Base-by-base conservation (phyloP, 495 filamentous ascomycete species). In the Articulospora tetracladia region DNA sequence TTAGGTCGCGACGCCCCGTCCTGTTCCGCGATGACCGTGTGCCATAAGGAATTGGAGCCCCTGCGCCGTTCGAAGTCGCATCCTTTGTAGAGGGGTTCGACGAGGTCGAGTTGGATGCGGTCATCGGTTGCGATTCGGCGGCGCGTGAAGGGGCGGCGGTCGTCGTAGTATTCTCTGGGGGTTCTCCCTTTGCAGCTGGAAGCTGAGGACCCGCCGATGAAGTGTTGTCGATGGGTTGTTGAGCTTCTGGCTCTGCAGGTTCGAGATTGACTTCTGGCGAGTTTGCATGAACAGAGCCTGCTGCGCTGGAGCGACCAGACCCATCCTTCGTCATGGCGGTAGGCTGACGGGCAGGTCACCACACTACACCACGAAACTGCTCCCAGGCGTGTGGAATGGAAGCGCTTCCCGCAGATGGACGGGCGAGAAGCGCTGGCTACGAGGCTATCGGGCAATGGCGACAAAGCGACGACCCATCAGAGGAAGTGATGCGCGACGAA, bases 21-120 rank as follows among this genome's bases (percentile, higher is more conserved):
- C 93, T 86, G 69, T 95, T 96, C 71, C 94, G 87, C 58, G 94
- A 50, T 19, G 50, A 98, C 64, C 94, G 90, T 63, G 95, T 99
- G 61, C 94, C 94, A 72, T 99, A 98, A 22, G 91, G 90, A 50
- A 89, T 87, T 8, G 86, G 72, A 48, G 71, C 68, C 3, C 69
- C 72, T 27, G 68, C 55, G 50, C 69, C 69, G 48, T 61, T 68
- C 49, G 72, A 72, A 24, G 27, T 36, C 13, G 23, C 47, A 44
- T 63, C 64, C 34, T 64, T 64, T 23, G 39, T 53, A 20, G 74
- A 71, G 24, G 70, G 57, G 57, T 69, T 72, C 24, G 73, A 73
- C 57, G 76, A 69, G 3, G 50, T 55, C 23, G 73, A 73, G 46
- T 70, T 67, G 25, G 75, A 73, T 63, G 76, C 79, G 39, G 74